Percentiles rank a stretch among this genome's conserved stretches.
Evolutionary conservation across 2,329 filamentous ascomycete genomes (phyloP).

Genomic region (Phaeosphaeria sp.): DNA sequence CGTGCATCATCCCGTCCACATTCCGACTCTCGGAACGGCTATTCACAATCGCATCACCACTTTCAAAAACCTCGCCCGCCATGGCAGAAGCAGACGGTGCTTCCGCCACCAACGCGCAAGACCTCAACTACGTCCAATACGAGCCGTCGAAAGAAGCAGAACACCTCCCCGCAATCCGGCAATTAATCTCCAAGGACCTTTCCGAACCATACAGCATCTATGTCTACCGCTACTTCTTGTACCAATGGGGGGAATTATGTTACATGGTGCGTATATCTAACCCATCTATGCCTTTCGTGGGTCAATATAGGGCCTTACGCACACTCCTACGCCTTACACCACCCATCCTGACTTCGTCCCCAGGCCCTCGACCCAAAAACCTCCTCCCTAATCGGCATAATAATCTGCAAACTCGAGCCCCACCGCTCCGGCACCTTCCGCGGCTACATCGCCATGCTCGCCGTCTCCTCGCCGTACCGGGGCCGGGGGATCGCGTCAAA

Average conservation of each 20-base stretch:
- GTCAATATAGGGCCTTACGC: no score
- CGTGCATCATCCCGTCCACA: neutral
- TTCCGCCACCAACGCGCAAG: slow-evolving; percentile 27
- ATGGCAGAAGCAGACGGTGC: slow-evolving; percentile 22
- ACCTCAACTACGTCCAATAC: slow-evolving; percentile 66
- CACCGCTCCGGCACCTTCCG: slow-evolving; percentile 86
- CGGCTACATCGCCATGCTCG: slow-evolving; percentile 98
- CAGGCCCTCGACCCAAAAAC: slow-evolving; percentile 46
- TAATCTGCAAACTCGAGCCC: slow-evolving; percentile 92
- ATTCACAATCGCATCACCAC: neutral
- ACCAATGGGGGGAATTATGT: slow-evolving; percentile 97
- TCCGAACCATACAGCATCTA: slow-evolving; percentile 99
- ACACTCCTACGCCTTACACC: neutral
- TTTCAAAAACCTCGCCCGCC: neutral
- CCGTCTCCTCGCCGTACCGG: slow-evolving; percentile 80
- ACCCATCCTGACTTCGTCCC: neutral
- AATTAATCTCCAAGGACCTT: slow-evolving; percentile 92
- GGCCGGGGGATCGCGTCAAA: slow-evolving; percentile 85
- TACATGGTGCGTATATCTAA: slow-evolving; percentile 71
- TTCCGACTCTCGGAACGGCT: neutral
- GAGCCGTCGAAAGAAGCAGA: slow-evolving; percentile 64
- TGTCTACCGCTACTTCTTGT: slow-evolving; percentile 97
- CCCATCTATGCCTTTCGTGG: no score
- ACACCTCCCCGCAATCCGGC: slow-evolving; percentile 85
- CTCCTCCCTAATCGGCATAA: slow-evolving; percentile 81